Conservation (phyloP, 768 basidiomycete genomes). For the Filobasidium floriforme region DNA sequence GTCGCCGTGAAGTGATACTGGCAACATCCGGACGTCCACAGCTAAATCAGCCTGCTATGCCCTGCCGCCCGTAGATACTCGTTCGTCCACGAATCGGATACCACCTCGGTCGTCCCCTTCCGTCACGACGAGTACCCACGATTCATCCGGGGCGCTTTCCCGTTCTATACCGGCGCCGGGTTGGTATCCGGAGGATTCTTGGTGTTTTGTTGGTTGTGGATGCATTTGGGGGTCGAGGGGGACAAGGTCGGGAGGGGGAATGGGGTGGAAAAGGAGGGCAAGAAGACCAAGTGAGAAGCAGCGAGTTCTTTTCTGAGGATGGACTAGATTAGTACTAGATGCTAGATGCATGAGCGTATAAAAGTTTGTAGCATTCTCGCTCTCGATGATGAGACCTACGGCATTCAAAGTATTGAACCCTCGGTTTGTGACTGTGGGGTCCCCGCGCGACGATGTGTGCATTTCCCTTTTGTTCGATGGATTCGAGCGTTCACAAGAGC, state of each 20-base stretch:
- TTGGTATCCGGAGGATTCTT: slow-evolving; percentile 80
- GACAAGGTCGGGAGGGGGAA: slow-evolving; percentile 47
- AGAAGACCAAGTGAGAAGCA: slow-evolving; percentile 47
- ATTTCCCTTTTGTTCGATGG: too few species aligned
- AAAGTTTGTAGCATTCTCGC: too few species aligned
- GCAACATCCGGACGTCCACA: too few species aligned
- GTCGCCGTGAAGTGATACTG: too few species aligned
- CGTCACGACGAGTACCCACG: slow-evolving; percentile 91
- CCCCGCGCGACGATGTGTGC: too few species aligned
- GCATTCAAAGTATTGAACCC: too few species aligned
- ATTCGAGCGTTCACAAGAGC: too few species aligned
- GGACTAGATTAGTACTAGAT: too few species aligned
- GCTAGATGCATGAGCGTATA: too few species aligned
- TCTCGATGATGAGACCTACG: too few species aligned
- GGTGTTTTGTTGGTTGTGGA: slow-evolving; percentile 77
- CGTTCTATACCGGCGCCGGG: slow-evolving; percentile 85
- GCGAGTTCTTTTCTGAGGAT: too few species aligned
- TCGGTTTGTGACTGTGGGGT: too few species aligned
- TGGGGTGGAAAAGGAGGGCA: slow-evolving; percentile 43
- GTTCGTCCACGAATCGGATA: slow-evolving; percentile 64
- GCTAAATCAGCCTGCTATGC: slow-evolving; percentile 15
- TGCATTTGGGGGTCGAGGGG: slow-evolving; percentile 52
- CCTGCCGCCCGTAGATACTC: slow-evolving; percentile 53
- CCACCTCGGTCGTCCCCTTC: slow-evolving; percentile 81
- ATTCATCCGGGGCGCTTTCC: slow-evolving; percentile 91